Base-by-base conservation (phyloP, 2,329 filamentous ascomycete species). In the Ophiostoma quercus region DNA sequence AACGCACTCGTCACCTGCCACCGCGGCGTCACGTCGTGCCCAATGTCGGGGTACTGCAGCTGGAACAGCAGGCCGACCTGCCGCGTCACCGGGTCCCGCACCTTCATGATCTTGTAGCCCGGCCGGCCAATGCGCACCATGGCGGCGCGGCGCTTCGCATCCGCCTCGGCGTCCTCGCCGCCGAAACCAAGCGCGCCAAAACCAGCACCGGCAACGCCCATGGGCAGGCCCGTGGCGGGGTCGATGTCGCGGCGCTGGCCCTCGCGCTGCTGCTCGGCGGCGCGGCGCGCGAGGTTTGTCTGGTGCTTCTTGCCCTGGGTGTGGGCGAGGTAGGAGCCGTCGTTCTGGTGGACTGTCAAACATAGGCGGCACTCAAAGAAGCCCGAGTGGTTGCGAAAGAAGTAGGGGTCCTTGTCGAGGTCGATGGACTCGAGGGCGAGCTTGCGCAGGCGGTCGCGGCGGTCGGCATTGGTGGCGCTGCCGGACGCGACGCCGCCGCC, bases 351-450 rank as follows among this genome's bases (percentile, higher is more conserved):
- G 4, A 98, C 94, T 0, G 95, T 99, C 34, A 99, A 84, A 78
- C 95, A 99, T 57, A 99, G 90, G 39, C 95, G 92, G 80, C 95
- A 99, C 81, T 99, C 95, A 81, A 97, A 99, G 77, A 91, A 95
- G 77, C 95, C 95, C 76, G 98, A 92, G 81, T 99, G 94, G 84
- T 99, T 99, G 80, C 96, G 96, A 89, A 99, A 99, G 84, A 98
- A 97, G 87, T 98, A 99, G 0, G 95, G 95, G 82, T 99, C 95
- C 82, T 97, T 98, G 82, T 98, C 95, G 73, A 98, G 91, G 83
- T 98, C 94, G 84, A 99, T 99, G 70, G 93, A 96, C 82, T 99
- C 95, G 77, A 99, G 92, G 71, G 95, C 95, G 78, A 99, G 93
- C 83, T 97, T 97, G 80, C 94, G 93, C 54, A 99, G 90, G 73